phyloP scores from a whole-genome alignment of 495 filamentous ascomycete genomes.

The Penicillium cosmopolitanum region DNA sequence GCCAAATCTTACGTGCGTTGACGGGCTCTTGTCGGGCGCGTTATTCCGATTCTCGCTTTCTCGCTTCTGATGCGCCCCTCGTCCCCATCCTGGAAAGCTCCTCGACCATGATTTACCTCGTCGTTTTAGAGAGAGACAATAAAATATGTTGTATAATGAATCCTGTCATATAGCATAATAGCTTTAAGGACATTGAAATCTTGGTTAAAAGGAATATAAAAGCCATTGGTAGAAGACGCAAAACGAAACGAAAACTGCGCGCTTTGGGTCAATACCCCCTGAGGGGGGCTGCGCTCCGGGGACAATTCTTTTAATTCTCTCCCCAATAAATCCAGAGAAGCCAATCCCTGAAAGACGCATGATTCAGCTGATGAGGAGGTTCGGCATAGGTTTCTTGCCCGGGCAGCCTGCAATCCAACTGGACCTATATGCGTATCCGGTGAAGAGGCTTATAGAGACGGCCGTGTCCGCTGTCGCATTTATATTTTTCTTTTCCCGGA shows the following conservation, averaged over 20 bases:
- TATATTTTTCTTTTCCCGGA: constrained; percentile 1
- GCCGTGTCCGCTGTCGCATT: constrained; percentile 12
- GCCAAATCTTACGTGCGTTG: constrained; percentile 22
- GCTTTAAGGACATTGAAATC: not conserved
- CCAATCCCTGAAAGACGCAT: constrained; percentile 26
- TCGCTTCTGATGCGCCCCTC: constrained; percentile 6
- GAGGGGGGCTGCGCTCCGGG: not conserved
- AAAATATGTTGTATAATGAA: not conserved
- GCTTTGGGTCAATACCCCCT: constrained; percentile 3
- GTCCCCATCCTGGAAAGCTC: not conserved
- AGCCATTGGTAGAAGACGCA: constrained; percentile 5
- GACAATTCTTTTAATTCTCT: constrained; percentile 12
- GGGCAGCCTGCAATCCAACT: constrained; percentile 12
- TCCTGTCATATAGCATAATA: constrained; percentile 6
- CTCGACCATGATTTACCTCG: not conserved
- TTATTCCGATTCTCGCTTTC: constrained; percentile 1
- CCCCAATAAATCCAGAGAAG: constrained; percentile 21
- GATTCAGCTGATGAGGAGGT: constrained; percentile 21
- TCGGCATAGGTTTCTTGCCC: constrained; percentile 9
- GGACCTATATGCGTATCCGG: constrained; percentile 6
- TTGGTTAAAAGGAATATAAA: not conserved
- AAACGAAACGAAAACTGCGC: constrained; percentile 3
- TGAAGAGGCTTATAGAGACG: constrained; percentile 17
- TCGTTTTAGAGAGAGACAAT: not conserved
- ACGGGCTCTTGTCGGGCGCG: constrained; percentile 12